These are phyloP conservation scores for Lipomyces sp. DNA, from an alignment of 805 yeast species.

Conservation along the genomic window DNA sequence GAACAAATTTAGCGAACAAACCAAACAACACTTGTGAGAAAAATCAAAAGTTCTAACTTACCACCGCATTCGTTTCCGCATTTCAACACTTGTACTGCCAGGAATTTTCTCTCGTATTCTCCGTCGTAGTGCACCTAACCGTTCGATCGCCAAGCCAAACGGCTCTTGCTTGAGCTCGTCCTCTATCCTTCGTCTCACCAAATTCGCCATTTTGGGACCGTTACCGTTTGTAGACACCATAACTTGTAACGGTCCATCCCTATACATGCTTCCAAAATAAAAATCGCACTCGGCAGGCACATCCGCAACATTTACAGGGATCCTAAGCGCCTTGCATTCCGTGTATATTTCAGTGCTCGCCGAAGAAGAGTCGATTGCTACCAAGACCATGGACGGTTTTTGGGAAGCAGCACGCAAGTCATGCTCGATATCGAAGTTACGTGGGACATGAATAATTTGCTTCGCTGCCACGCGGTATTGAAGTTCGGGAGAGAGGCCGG, in stretches of 20 bases:
- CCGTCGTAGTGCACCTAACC: conserved; percentile 28
- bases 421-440: conserved; percentile 27
- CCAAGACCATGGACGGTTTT: conserved; percentile 63
- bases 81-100: conserved; percentile 17
- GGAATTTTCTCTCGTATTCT: conserved; percentile 28
- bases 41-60: background rate
- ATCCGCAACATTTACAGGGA: conserved; percentile 78
- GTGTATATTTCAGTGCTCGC: conserved; percentile 63
- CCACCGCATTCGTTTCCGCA: conserved; percentile 36
- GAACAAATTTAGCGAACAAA: no score
- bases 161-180: conserved; percentile 35
- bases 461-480: conserved; percentile 43
- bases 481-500: conserved; percentile 47
- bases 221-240: conserved; percentile 85
- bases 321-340: conserved; percentile 51
- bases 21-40: no score
- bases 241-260: conserved; percentile 73
- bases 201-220: conserved; percentile 73
- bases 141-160: conserved; percentile 33
- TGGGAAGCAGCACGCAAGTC: conserved; percentile 32
- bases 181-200: conserved; percentile 61
- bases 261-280: conserved; percentile 78
- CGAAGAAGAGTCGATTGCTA: conserved; percentile 74
- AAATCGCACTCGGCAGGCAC: conserved; percentile 84
- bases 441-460: conserved; percentile 49